Evolutionary conservation across 257 asterid genomes (phyloP), one percentile per base, ranked within the genome.

Genomic region (Solanum etuberosum): DNA sequence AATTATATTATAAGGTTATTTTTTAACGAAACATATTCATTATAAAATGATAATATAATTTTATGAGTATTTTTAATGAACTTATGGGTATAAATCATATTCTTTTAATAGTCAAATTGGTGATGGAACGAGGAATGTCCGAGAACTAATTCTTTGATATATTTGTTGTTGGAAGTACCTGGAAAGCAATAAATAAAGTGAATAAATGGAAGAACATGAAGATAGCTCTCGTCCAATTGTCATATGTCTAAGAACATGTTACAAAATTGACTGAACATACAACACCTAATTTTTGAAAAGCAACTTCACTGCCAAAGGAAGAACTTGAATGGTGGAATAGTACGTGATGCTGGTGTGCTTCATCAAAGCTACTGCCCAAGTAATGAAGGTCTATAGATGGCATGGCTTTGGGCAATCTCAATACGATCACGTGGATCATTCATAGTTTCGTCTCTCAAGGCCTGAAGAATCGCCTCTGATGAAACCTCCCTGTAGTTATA

Each of bases 351-450:
- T 87, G 84, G 81, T 81, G 91, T 37, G 91, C 90, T 61, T 76
- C 27, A 40, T 74, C 80, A 91, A 11, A 88, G 68, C 82, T 90
- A 80, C 29, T 80, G 84, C 38, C 94, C 94, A 83, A 96, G 98
- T 74, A 96, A 96, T 74, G 98, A 96, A 88, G 99, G 98, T 92
- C 94, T 92, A 85, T 93, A 96, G 86, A 95, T 91, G 43, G 95
- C 98, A 90, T 93, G 98, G 8, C 93, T 94, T 77, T 96, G 98
- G 14, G 99, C 98, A 71, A 96, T 92, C 93, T 93, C 95, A 32
- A 96, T 96, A 3, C 97, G 93, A 23, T 96, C 99, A 9, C 98
- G 96, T 1, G 99, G 99, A 89, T 96, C 98, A 9, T 96, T 96
- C 87, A 95, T 89, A 89, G 91, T 94, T 85, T 96, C 95, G 84